Evolutionary conservation across 176 grass and related monocot genomes (phyloP).

Genomic region (Oryza officinalis): DNA sequence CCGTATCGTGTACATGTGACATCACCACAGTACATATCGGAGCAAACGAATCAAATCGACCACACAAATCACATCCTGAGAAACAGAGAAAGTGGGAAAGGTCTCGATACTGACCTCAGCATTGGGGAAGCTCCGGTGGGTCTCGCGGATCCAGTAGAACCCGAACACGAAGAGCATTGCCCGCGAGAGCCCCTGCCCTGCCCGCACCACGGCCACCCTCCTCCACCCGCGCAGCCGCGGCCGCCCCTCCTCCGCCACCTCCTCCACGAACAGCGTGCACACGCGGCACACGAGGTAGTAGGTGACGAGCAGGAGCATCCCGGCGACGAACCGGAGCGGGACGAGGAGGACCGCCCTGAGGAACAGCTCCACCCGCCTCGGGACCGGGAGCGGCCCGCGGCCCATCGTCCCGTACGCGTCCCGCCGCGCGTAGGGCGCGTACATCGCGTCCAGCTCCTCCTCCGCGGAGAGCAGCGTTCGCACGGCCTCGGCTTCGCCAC

Average conservation of each 20-base stretch:
- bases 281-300: conserved; percentile 79
- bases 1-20: neutral
- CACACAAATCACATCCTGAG: neutral
- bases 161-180: conserved; percentile 88
- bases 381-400: conserved; percentile 32
- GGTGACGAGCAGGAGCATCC: conserved; percentile 50
- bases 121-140: conserved; percentile 26
- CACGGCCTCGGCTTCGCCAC: conserved; percentile 19
- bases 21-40: neutral
- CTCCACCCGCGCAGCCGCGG: conserved; percentile 60
- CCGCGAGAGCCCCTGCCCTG: conserved; percentile 57
- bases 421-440: conserved; percentile 65
- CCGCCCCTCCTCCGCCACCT: conserved; percentile 33
- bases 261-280: conserved; percentile 60
- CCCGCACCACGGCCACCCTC: conserved; percentile 48
- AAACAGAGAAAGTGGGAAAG: neutral
- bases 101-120: conserved; percentile 35
- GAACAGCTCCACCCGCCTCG: conserved; percentile 39
- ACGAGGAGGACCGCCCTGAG: conserved; percentile 53
- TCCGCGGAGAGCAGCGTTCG: conserved; percentile 37
- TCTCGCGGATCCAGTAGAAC: conserved; percentile 81
- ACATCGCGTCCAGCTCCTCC: conserved; percentile 70
- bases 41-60: neutral
- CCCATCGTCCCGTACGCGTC: conserved; percentile 89
- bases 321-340: conserved; percentile 63